phyloP scores from a whole-genome alignment of 108 stramenopile genomes.

The Fragilaria radians region DNA sequence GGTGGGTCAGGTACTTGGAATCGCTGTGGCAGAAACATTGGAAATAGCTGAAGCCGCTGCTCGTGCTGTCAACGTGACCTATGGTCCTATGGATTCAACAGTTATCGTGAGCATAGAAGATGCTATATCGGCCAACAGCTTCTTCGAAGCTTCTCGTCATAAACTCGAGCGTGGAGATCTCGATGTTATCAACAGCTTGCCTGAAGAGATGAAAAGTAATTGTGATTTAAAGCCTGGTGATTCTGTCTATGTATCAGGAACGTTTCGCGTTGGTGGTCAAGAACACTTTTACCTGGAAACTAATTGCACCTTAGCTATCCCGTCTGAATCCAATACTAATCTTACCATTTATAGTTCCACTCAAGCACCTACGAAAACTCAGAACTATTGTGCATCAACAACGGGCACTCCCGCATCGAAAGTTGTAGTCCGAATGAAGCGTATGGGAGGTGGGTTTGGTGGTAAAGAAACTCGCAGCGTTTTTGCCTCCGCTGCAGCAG shows the following conservation, averaged over 20 bases:
- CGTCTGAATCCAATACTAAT: constrained; percentile 76
- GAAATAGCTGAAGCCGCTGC: constrained; percentile 81
- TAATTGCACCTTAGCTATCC: constrained; percentile 82
- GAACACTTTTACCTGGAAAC: constrained; percentile 96
- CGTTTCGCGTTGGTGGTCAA: constrained; percentile 78
- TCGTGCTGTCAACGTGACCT: constrained; percentile 58
- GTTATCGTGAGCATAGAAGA: constrained; percentile 79
- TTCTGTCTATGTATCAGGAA: constrained; percentile 60
- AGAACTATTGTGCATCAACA: constrained; percentile 73
- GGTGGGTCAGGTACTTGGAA: constrained; percentile 82
- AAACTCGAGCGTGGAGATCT: constrained; percentile 64
- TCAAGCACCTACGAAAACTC: constrained; percentile 88
- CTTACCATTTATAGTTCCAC: constrained; percentile 86
- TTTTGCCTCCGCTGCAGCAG: constrained; percentile 80
- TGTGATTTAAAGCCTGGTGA: constrained; percentile 34
- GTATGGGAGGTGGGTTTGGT: constrained; percentile 95
- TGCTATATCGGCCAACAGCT: constrained; percentile 73
- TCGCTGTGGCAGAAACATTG: constrained; percentile 69
- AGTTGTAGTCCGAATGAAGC: constrained; percentile 86
- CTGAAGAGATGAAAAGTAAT: constrained; percentile 8
- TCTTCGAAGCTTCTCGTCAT: constrained; percentile 63
- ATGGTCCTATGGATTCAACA: constrained; percentile 49
- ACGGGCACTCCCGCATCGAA: constrained; percentile 74
- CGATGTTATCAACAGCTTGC: constrained; percentile 20
- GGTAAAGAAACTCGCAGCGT: constrained; percentile 91